These are phyloP conservation scores for Oryza nivara DNA, from an alignment of 176 grass and related monocot genomes.

Conservation along the genomic window DNA sequence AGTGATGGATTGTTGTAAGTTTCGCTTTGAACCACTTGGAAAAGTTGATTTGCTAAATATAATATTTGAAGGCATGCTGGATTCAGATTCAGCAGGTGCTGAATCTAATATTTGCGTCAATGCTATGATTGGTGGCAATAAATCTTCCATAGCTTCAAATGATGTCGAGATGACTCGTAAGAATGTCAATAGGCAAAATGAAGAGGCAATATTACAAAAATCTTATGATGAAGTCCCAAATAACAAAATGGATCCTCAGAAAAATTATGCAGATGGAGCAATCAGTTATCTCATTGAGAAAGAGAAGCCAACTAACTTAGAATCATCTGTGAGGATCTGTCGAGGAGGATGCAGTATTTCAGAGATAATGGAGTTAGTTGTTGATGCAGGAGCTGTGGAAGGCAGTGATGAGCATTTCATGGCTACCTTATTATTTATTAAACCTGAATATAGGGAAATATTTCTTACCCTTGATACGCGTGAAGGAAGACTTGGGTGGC, in stretches of 20 bases:
- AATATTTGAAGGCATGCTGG: not conserved
- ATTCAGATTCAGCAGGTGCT: not conserved
- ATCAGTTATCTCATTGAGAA: not conserved
- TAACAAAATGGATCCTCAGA: not conserved
- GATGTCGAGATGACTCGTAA: not conserved
- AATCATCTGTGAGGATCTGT: not conserved
- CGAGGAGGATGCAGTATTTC: slow-evolving; percentile 15
- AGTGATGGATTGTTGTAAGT: no score
- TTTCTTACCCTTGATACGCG: slow-evolving; percentile 18
- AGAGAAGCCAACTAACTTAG: not conserved
- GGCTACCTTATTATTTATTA: slow-evolving; percentile 24
- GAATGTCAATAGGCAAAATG: not conserved
- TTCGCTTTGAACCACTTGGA: not conserved
- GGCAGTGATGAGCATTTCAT: slow-evolving; percentile 33
- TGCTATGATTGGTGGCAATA: not conserved
- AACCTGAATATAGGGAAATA: slow-evolving; percentile 28
- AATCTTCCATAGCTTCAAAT: not conserved
- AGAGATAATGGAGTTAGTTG: slow-evolving; percentile 28
- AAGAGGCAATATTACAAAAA: not conserved
- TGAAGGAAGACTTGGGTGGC: not conserved
- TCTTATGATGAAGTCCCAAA: not conserved
- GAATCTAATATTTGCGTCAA: not conserved
- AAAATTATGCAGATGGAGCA: not conserved
- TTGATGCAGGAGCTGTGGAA: slow-evolving; percentile 20
- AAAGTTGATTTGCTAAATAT: slow-evolving; percentile 11